These are phyloP conservation scores for Penicillium cosmopolitanum DNA, from an alignment of 495 filamentous ascomycete genomes.

Conservation along the genomic window DNA sequence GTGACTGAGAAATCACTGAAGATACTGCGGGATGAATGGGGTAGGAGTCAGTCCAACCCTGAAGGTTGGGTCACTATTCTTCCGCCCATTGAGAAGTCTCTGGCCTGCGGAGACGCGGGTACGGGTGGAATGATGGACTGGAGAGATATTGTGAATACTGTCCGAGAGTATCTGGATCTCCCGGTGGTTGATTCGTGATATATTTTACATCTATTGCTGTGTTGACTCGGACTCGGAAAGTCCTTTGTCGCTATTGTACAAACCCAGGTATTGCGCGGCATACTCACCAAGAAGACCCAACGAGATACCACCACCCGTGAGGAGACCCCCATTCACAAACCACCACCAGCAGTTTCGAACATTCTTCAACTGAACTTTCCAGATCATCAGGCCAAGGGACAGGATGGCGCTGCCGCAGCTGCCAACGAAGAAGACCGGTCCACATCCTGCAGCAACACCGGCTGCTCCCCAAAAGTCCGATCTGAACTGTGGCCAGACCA, in stretches of 20 bases:
- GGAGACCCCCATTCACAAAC: slow-evolving; percentile 78
- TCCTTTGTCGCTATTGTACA: slow-evolving; percentile 27
- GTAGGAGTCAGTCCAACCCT: slow-evolving; percentile 39
- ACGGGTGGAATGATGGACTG: slow-evolving; percentile 79
- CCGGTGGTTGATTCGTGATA: slow-evolving; percentile 6
- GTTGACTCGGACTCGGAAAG: slow-evolving; percentile 12
- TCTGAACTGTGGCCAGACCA: slow-evolving; percentile 73
- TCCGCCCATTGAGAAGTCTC: slow-evolving; percentile 65
- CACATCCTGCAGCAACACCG: slow-evolving; percentile 71
- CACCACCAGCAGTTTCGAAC: slow-evolving; percentile 95
- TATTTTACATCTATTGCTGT: slow-evolving; percentile 14
- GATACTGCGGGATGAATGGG: slow-evolving; percentile 77
- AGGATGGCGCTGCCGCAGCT: slow-evolving; percentile 81
- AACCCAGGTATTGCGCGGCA: slow-evolving; percentile 38
- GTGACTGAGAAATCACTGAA: slow-evolving; percentile 71
- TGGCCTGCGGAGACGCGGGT: slow-evolving; percentile 84
- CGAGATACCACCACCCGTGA: slow-evolving; percentile 70
- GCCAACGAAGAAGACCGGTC: slow-evolving; percentile 82
- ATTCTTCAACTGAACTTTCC: slow-evolving; percentile 79
- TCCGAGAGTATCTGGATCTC: slow-evolving; percentile 47
- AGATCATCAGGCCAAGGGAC: slow-evolving; percentile 85
- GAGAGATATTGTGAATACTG: slow-evolving; percentile 66
- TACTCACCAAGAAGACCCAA: slow-evolving; percentile 69
- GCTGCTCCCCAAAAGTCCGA: slow-evolving; percentile 79
- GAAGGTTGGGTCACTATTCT: slow-evolving; percentile 79